Conservation (phyloP, 208 protist species). For the Phytomonas sp. region DNA sequence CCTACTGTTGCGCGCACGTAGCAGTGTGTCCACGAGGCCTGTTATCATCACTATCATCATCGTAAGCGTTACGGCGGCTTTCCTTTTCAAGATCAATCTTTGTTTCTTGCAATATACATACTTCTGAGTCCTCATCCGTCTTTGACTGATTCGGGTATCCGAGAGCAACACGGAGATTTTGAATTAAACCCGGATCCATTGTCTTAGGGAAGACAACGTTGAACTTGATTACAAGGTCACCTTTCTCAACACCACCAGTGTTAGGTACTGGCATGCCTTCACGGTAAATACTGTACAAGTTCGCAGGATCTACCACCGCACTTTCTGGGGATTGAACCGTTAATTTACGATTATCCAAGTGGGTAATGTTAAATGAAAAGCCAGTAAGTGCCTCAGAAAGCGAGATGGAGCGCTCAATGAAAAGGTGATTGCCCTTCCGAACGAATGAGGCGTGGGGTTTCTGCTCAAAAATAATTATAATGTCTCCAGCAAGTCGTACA, state of each 20-base stretch:
- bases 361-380: constrained; percentile 79
- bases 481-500: constrained; percentile 92
- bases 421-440: constrained; percentile 93
- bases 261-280: constrained; percentile 92
- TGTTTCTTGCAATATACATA: constrained; percentile 36
- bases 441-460: constrained; percentile 92
- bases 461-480: constrained; percentile 96
- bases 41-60: constrained; percentile 45
- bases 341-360: constrained; percentile 89
- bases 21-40: constrained; percentile 47
- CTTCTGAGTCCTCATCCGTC: constrained; percentile 32
- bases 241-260: constrained; percentile 83
- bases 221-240: constrained; percentile 88
- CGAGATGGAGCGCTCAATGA: constrained; percentile 87
- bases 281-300: constrained; percentile 73
- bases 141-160: constrained; percentile 52
- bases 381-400: constrained; percentile 95
- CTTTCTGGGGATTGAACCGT: constrained; percentile 46
- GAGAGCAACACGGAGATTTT: constrained; percentile 64
- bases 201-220: constrained; percentile 83
- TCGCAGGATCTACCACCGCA: constrained; percentile 79
- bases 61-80: constrained; percentile 43
- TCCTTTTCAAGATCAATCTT: constrained; percentile 78
- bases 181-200: constrained; percentile 27
- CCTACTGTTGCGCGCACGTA: constrained; percentile 74